Evolutionary conservation across 1,284 basidiomycete species (phyloP).

Genomic region (Fomitopsis pinicola): DNA sequence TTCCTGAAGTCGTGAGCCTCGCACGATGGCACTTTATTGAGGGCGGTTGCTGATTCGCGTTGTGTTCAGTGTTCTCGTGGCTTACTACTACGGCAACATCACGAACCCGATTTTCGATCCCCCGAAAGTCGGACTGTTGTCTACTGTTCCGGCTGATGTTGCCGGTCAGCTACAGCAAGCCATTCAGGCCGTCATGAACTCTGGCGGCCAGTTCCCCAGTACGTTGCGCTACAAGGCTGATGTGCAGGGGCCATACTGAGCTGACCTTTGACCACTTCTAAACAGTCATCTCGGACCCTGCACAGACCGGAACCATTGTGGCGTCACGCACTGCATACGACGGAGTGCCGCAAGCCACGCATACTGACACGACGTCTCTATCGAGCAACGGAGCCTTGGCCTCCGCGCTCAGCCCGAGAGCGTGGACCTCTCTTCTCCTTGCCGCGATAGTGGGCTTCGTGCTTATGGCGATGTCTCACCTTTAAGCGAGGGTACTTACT

Average conservation of each 20-base stretch:
- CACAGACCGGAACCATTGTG: slow-evolving; percentile 20
- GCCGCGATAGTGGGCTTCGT: background rate
- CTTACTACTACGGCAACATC: slow-evolving; percentile 64
- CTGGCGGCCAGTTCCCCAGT: slow-evolving; percentile 42
- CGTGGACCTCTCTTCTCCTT: background rate
- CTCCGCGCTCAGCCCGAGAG: background rate
- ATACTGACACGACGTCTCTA: background rate
- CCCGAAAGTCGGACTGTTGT: slow-evolving; percentile 62
- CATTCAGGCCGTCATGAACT: slow-evolving; percentile 31
- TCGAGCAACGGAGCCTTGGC: background rate
- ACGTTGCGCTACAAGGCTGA: slow-evolving; percentile 5
- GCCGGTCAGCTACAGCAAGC: slow-evolving; percentile 34
- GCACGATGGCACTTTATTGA: background rate
- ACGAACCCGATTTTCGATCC: slow-evolving; percentile 57
- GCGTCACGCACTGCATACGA: slow-evolving; percentile 15
- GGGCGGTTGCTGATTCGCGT: background rate
- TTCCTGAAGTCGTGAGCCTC: slow-evolving; percentile 36
- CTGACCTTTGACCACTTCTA: background rate
- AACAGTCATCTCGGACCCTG: slow-evolving; percentile 24
- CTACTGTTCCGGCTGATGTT: slow-evolving; percentile 57
- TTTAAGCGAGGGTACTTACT: background rate
- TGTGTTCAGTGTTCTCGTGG: slow-evolving; percentile 25
- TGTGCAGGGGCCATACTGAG: background rate
- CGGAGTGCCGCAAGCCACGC: slow-evolving; percentile 21
- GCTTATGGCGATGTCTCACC: background rate